Conservation (phyloP, 306 rosid genomes). For the Fragaria nilgerrensis region DNA sequence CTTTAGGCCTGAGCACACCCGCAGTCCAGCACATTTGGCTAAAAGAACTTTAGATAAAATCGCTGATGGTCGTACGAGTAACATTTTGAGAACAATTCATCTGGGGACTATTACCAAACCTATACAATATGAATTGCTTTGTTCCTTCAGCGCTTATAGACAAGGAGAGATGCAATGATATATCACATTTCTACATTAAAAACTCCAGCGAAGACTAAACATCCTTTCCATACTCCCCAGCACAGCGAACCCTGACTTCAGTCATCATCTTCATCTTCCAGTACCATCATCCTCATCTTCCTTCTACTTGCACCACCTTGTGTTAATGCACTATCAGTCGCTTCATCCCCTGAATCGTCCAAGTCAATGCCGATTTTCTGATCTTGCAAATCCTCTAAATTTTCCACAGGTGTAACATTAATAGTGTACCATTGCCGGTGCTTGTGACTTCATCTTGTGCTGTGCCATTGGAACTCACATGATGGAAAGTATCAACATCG, state of each 20-base stretch:
- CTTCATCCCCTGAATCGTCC: slow-evolving; percentile 75
- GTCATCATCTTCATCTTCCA: slow-evolving; percentile 78
- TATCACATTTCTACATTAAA: neutral
- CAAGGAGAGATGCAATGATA: neutral
- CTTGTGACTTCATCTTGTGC: slow-evolving; percentile 32
- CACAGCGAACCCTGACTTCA: slow-evolving; percentile 31
- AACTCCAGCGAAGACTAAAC: neutral
- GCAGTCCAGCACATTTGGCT: neutral
- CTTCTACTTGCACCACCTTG: slow-evolving; percentile 51
- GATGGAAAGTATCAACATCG: slow-evolving; percentile 2
- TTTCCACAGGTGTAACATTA: slow-evolving; percentile 18
- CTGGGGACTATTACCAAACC: neutral
- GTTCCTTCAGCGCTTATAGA: neutral
- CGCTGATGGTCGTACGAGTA: neutral
- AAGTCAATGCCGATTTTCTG: slow-evolving; percentile 42
- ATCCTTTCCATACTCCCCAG: neutral
- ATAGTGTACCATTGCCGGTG: slow-evolving; percentile 24
- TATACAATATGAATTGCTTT: neutral
- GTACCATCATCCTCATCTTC: slow-evolving; percentile 76
- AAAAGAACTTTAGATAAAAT: too few species aligned
- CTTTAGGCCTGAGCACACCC: too few species aligned
- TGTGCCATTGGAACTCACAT: slow-evolving; percentile 4
- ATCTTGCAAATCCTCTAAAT: slow-evolving; percentile 24
- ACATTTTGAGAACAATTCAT: neutral
- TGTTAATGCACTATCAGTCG: slow-evolving; percentile 26